Percentiles rank a stretch among this genome's conserved stretches.
Evolutionary conservation across 2,329 filamentous ascomycete species (phyloP).

Genomic region (Aspergillus unguis): DNA sequence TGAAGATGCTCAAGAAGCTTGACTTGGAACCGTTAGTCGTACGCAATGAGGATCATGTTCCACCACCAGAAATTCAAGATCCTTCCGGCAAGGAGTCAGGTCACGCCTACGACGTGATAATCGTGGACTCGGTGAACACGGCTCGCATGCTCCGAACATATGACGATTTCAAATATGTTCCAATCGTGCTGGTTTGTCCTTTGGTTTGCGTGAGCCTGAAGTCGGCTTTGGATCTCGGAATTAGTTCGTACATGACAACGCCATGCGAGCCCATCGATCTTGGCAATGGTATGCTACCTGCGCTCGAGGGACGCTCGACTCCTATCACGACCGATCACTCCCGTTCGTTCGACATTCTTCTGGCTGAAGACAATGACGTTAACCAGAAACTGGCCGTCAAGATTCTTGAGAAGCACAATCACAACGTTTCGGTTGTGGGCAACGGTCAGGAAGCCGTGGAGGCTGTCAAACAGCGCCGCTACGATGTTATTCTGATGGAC

Average conservation of each 20-base stretch:
- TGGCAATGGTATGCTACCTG: constrained; percentile 93
- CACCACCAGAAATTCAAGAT: constrained; percentile 53
- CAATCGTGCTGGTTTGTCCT: constrained; percentile 86
- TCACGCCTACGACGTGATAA: constrained; percentile 86
- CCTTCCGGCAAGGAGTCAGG: constrained; percentile 45
- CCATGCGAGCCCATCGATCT: constrained; percentile 92
- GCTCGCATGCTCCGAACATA: constrained; percentile 80
- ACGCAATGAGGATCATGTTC: constrained; percentile 67
- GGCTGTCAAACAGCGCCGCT: constrained; percentile 85
- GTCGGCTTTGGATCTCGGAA: constrained; percentile 88
- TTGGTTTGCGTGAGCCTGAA: constrained; percentile 88
- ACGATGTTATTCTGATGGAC: constrained; percentile 97
- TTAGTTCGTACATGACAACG: constrained; percentile 99
- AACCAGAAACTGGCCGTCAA: constrained; percentile 95
- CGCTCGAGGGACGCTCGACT: constrained; percentile 86
- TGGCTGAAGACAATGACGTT: constrained; percentile 95
- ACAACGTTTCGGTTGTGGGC: constrained; percentile 69
- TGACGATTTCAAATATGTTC: constrained; percentile 96
- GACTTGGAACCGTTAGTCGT: constrained; percentile 80
- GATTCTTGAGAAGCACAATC: constrained; percentile 93
- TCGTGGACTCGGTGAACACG: constrained; percentile 90
- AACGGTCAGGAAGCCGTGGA: constrained; percentile 93
- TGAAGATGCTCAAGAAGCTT: constrained; percentile 71
- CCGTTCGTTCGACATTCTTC: constrained; percentile 88
- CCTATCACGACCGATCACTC: constrained; percentile 90